A percentile compares a stretch with the other conserved stretches of the same genome.
Conservation (phyloP, 305 asterid species). For the Fraxinus albicans region DNA sequence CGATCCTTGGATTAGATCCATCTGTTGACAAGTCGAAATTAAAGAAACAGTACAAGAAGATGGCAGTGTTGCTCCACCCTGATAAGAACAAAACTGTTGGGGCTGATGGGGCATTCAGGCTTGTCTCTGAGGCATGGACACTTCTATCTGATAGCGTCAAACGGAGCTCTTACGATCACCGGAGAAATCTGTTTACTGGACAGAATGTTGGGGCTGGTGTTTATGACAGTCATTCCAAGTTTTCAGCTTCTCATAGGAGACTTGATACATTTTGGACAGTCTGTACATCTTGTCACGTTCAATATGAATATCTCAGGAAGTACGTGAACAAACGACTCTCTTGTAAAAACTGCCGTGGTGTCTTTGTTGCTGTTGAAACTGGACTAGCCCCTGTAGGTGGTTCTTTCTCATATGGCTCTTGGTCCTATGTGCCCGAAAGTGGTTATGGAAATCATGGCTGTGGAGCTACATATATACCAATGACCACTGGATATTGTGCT, state of each 20-base stretch:
- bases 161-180: conserved; percentile 70
- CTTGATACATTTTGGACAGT: conserved; percentile 88
- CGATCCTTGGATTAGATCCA: conserved; percentile 75
- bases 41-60: conserved; percentile 80
- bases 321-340: conserved; percentile 76
- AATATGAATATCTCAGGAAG: conserved; percentile 86
- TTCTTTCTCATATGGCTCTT: conserved; percentile 59
- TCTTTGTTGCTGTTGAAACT: conserved; percentile 80
- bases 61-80: conserved; percentile 91
- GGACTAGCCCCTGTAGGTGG: conserved; percentile 71
- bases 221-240: conserved; percentile 46
- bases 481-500: conserved; percentile 51
- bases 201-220: conserved; percentile 41
- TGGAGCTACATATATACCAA: conserved; percentile 52
- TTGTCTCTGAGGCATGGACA: conserved; percentile 86
- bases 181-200: conserved; percentile 52
- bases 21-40: conserved; percentile 66
- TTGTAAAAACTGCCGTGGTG: conserved; percentile 90
- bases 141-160: conserved; percentile 63
- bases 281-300: conserved; percentile 86
- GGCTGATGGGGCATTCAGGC: conserved; percentile 87
- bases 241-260: conserved; percentile 54
- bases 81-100: conserved; percentile 89
- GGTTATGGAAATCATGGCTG: conserved; percentile 67
- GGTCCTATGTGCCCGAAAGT: conserved; percentile 62